phyloP scores from a whole-genome alignment of 2,329 filamentous ascomycete species.

The Nannizziopsis arthrosporioides region DNA sequence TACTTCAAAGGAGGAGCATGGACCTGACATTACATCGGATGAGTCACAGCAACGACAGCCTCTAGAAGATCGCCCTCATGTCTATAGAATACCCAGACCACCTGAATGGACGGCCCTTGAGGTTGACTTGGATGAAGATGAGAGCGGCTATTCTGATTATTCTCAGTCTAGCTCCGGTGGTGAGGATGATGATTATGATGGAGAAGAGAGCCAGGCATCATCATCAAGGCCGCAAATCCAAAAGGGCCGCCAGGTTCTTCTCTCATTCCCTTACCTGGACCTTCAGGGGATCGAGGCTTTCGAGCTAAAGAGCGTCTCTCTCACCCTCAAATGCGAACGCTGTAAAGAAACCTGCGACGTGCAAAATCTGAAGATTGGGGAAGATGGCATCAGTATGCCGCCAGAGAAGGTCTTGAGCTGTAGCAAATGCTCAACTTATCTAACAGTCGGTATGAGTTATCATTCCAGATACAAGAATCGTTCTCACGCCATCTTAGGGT shows the following conservation, averaged over 20 bases:
- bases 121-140: constrained; percentile 23
- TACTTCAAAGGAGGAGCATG: neutral
- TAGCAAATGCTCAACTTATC: constrained; percentile 43
- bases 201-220: constrained; percentile 29
- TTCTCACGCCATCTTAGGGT: constrained; percentile 30
- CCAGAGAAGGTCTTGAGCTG: constrained; percentile 39
- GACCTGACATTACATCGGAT: neutral
- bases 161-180: constrained; percentile 38
- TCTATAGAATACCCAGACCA: constrained; percentile 61
- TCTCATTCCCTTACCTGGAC: constrained; percentile 68
- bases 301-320: constrained; percentile 53
- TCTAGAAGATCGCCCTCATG: constrained; percentile 42
- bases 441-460: constrained; percentile 34
- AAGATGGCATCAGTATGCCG: constrained; percentile 29
- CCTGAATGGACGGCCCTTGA: constrained; percentile 55
- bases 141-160: constrained; percentile 31
- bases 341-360: constrained; percentile 66
- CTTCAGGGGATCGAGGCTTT: constrained; percentile 66
- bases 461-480: neutral
- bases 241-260: constrained; percentile 57
- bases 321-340: constrained; percentile 65
- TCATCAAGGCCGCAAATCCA: constrained; percentile 27
- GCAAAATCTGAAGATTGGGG: constrained; percentile 49
- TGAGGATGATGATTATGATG: constrained; percentile 31
- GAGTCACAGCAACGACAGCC: constrained; percentile 8